Conservation (phyloP, 1,139 yeast genomes). For the Wickerhamomyces sp. region DNA sequence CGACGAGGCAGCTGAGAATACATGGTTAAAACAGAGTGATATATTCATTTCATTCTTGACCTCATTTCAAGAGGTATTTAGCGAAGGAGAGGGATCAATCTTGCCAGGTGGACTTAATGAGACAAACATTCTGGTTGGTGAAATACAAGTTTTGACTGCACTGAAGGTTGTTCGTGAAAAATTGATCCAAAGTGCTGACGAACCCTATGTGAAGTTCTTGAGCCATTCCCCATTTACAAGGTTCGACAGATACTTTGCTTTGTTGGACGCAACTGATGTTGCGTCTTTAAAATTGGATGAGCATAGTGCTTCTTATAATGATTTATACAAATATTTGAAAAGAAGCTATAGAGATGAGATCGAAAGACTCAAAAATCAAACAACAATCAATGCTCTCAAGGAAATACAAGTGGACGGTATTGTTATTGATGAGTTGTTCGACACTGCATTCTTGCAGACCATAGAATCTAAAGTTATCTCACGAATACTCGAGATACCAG, state of each 20-base stretch:
- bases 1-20: slow-evolving; percentile 17
- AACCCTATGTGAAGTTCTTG: slow-evolving; percentile 8
- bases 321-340: slow-evolving; percentile 17
- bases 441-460: slow-evolving; percentile 22
- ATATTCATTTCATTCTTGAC: slow-evolving; percentile 18
- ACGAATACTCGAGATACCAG: slow-evolving; percentile 59
- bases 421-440: slow-evolving; percentile 22
- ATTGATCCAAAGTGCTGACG: slow-evolving; percentile 2
- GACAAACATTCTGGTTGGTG: slow-evolving; percentile 22
- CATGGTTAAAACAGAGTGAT: slow-evolving; percentile 18
- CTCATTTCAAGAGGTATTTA: slow-evolving; percentile 14
- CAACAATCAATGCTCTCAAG: slow-evolving; percentile 15
- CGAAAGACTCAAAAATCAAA: slow-evolving; percentile 17
- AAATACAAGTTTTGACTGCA: slow-evolving; percentile 16
- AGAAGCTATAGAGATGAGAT: slow-evolving; percentile 17
- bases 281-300: slow-evolving; percentile 25
- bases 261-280: slow-evolving; percentile 19
- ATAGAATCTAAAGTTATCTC: slow-evolving; percentile 49
- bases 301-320: slow-evolving; percentile 9
- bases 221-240: slow-evolving; percentile 18
- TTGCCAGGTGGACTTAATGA: slow-evolving; percentile 20
- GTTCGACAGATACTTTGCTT: slow-evolving; percentile 24
- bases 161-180: slow-evolving; percentile 24
- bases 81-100: slow-evolving; percentile 12
- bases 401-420: slow-evolving; percentile 13